These are phyloP conservation scores for Syzygium grande DNA, from an alignment of 345 rosid genomes.

Conservation along the genomic window DNA sequence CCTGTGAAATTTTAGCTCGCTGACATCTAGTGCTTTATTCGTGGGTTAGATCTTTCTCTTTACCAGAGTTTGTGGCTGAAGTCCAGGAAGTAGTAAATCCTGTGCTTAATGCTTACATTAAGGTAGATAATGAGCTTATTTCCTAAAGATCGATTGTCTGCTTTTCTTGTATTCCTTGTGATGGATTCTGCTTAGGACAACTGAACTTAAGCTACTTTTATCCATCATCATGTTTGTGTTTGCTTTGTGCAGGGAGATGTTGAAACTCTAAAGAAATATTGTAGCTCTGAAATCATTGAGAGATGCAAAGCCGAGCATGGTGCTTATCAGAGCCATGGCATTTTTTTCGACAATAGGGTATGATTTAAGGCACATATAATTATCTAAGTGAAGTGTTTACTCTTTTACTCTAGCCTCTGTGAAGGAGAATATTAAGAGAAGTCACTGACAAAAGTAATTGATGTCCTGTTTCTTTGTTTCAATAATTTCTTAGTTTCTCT, in stretches of 20 bases:
- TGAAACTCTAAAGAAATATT: constrained; percentile 70
- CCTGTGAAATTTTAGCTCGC: not conserved
- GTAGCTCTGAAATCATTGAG: constrained; percentile 67
- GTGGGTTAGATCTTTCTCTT: constrained; percentile 62
- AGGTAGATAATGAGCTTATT: constrained; percentile 24
- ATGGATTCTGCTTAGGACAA: not conserved
- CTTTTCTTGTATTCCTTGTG: not conserved
- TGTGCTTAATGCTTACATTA: constrained; percentile 70
- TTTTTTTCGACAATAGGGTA: constrained; percentile 83
- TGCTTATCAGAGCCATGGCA: constrained; percentile 59
- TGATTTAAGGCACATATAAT: not conserved
- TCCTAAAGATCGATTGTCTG: not conserved
- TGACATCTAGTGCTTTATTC: not conserved
- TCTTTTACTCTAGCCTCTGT: not conserved
- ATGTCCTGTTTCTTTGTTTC: not conserved
- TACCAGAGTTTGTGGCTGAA: constrained; percentile 79
- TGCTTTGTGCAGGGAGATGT: constrained; percentile 48
- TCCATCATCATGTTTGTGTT: not conserved
- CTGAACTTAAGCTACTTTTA: not conserved
- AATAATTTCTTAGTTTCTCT: not conserved
- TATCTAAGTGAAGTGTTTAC: not conserved
- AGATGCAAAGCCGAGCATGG: constrained; percentile 72
- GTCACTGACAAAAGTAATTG: not conserved
- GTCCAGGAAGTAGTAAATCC: constrained; percentile 86
- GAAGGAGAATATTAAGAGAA: not conserved